Percentiles rank a stretch among this genome's conserved stretches.
Evolutionary conservation across 2,329 filamentous ascomycete species (phyloP).

Genomic region (Trichoderma cornu-damae): DNA sequence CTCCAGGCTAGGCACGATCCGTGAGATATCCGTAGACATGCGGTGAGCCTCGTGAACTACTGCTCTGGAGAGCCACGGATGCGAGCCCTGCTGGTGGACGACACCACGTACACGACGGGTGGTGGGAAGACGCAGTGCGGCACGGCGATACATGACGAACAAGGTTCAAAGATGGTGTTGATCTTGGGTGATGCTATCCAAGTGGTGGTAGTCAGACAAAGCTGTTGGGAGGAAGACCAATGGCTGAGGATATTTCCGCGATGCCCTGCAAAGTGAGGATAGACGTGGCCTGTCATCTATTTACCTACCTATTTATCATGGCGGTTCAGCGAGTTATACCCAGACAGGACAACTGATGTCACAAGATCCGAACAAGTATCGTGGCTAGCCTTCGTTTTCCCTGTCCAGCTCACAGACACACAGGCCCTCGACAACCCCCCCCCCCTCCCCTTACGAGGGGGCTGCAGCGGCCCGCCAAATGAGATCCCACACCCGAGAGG

Average conservation of each 20-base stretch:
- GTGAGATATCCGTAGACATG: neutral
- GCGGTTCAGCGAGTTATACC: neutral
- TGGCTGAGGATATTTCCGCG: neutral
- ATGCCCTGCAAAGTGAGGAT: neutral
- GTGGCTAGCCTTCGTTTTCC: neutral
- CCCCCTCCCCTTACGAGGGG: neutral
- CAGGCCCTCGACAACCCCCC: no score
- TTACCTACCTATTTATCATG: neutral
- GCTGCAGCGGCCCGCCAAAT: neutral
- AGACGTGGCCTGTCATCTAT: no score
- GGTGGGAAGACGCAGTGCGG: neutral
- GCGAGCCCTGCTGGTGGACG: neutral
- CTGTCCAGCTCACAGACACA: no score
- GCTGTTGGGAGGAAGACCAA: neutral
- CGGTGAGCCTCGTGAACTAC: neutral
- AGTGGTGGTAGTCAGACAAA: neutral
- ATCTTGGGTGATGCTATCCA: neutral
- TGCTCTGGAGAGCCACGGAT: neutral
- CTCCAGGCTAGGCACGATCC: conserved; percentile 17
- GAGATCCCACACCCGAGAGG: no score
- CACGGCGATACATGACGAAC: neutral
- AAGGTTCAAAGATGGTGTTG: neutral
- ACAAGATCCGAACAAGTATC: neutral
- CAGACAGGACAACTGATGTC: neutral
- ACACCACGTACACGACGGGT: neutral